phyloP scores from a whole-genome alignment of 2,329 filamentous ascomycete genomes.

The Botrytis cinerea region DNA sequence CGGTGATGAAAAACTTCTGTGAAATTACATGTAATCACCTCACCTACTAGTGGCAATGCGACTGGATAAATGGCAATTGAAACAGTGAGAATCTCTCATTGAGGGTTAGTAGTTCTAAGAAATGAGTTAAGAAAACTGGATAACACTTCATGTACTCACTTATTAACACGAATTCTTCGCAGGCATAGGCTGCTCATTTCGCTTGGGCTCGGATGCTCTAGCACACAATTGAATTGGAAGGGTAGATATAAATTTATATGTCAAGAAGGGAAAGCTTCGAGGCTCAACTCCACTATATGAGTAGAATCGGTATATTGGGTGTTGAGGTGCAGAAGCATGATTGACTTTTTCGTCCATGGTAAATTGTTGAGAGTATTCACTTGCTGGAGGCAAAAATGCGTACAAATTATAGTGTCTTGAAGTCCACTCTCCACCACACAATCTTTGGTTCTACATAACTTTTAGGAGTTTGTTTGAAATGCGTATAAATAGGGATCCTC shows the following conservation, averaged over 20 bases:
- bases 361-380: neutral
- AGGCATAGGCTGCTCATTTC: too few relatives aligned
- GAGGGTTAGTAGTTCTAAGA: neutral
- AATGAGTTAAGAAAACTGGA: neutral
- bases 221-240: neutral
- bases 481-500: neutral
- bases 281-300: neutral
- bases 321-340: neutral
- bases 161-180: neutral
- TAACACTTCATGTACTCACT: neutral
- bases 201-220: neutral
- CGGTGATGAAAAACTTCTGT: neutral
- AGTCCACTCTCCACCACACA: neutral
- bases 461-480: neutral
- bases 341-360: neutral
- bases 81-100: neutral
- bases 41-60: neutral
- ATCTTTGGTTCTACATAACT: neutral
- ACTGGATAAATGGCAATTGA: neutral
- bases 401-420: neutral
- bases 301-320: too few relatives aligned
- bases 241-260: neutral
- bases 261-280: rapidly evolving
- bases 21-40: too few relatives aligned
- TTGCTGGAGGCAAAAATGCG: neutral